phyloP scores from a whole-genome alignment of 1,139 yeast species.

The Tardiomyces digboiensis region DNA sequence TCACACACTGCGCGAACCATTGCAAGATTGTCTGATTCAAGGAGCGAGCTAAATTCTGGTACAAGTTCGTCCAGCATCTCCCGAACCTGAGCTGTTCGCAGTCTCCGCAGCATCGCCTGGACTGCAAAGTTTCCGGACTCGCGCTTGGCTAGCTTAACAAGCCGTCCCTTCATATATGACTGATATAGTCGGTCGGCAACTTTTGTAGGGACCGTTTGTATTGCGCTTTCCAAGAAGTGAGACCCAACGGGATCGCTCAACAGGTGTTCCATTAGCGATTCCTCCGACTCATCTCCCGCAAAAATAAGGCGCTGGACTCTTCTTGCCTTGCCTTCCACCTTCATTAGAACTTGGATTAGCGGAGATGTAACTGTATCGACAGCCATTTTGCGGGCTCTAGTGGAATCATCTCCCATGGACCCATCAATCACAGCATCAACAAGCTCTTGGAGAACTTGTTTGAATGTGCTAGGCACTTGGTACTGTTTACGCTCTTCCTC shows the following conservation, averaged over 20 bases:
- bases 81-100: slow-evolving; percentile 51
- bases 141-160: slow-evolving; percentile 64
- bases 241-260: slow-evolving; percentile 86
- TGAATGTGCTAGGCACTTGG: slow-evolving; percentile 68
- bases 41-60: slow-evolving; percentile 53
- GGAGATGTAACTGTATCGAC: slow-evolving; percentile 83
- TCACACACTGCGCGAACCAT: slow-evolving; percentile 61
- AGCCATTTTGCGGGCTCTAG: slow-evolving; percentile 57
- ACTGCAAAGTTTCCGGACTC: slow-evolving; percentile 82
- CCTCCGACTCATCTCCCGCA: slow-evolving; percentile 55
- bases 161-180: slow-evolving; percentile 63
- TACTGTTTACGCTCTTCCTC: slow-evolving; percentile 32
- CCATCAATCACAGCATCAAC: slow-evolving; percentile 27
- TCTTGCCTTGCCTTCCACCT: slow-evolving; percentile 74
- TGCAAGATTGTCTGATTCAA: slow-evolving; percentile 43
- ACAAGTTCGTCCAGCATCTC: slow-evolving; percentile 59
- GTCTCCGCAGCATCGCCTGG: slow-evolving; percentile 50
- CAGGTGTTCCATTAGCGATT: slow-evolving; percentile 73
- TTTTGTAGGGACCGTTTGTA: slow-evolving; percentile 57
- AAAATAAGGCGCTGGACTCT: slow-evolving; percentile 35
- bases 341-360: slow-evolving; percentile 68
- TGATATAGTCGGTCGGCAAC: slow-evolving; percentile 62
- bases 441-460: slow-evolving; percentile 28
- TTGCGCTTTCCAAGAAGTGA: slow-evolving; percentile 70
- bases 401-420: slow-evolving; percentile 26